A percentile compares a stretch with the other conserved stretches of the same genome.
phyloP scores from a whole-genome alignment of 1,284 basidiomycete species.

The Melampsora occidentalis region DNA sequence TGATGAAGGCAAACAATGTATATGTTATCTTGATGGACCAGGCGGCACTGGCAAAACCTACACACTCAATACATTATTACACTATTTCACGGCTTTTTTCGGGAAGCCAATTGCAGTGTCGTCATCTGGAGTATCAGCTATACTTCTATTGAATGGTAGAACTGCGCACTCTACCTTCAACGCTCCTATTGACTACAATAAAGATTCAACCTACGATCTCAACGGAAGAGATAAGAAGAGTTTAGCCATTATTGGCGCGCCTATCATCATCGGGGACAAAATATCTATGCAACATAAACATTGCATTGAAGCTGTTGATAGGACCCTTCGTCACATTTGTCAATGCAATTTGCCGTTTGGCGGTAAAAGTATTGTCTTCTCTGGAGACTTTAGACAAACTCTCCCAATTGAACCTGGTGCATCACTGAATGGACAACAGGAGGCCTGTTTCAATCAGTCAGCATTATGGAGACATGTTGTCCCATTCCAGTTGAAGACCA shows the following conservation, averaged over 20 bases:
- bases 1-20: conserved; percentile 49
- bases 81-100: not conserved
- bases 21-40: too few relatives aligned
- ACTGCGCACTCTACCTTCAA: conserved; percentile 59
- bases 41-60: conserved; percentile 61
- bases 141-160: conserved; percentile 56
- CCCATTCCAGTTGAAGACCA: too few relatives aligned
- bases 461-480: too few relatives aligned
- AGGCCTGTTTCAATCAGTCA: not conserved
- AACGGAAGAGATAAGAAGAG: not conserved
- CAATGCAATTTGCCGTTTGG: not conserved
- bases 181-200: conserved; percentile 51
- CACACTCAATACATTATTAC: conserved; percentile 55
- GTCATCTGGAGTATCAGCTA: conserved; percentile 57
- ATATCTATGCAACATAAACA: conserved; percentile 12
- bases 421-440: not conserved
- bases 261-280: conserved; percentile 18
- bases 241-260: not conserved
- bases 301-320: conserved; percentile 16
- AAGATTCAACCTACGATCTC: not conserved
- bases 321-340: not conserved
- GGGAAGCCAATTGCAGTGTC: conserved; percentile 43
- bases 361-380: not conserved
- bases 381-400: conserved; percentile 15
- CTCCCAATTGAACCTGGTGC: not conserved